Evolutionary conservation across 2,329 filamentous ascomycete genomes (phyloP).

Genomic region (Colletotrichum tamarilloi): DNA sequence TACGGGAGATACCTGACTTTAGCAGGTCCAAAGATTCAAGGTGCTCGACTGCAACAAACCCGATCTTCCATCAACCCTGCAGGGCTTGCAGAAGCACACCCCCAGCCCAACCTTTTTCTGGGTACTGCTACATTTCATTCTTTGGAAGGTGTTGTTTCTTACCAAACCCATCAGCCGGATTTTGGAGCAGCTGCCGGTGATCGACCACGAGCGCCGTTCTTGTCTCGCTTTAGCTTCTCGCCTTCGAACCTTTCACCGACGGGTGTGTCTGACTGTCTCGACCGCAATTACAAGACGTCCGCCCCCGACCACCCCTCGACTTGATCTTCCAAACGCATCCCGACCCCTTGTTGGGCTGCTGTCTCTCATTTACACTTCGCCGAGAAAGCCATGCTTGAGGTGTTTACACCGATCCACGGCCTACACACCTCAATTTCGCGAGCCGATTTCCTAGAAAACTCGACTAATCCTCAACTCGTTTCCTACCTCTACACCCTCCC

Average conservation of each 20-base stretch:
- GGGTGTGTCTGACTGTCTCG: neutral
- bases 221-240: conserved; percentile 15
- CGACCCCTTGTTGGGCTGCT: conserved; percentile 9
- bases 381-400: conserved; percentile 5
- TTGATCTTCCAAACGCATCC: neutral
- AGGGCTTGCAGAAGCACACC: conserved; percentile 21
- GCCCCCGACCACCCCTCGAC: neutral
- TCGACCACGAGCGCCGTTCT: conserved; percentile 1
- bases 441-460: neutral
- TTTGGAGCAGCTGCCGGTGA: neutral
- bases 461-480: neutral
- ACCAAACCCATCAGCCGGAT: neutral
- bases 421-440: neutral
- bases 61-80: conserved; percentile 26
- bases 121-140: neutral
- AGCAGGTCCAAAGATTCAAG: conserved; percentile 8
- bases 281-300: neutral
- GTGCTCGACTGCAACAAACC: conserved; percentile 6
- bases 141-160: neutral
- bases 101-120: neutral
- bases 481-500: neutral
- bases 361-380: conserved; percentile 1
- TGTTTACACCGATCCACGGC: neutral
- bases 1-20: neutral
- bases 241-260: neutral